phyloP scores from a whole-genome alignment of 805 yeast genomes.

The Ogataea minuta region DNA sequence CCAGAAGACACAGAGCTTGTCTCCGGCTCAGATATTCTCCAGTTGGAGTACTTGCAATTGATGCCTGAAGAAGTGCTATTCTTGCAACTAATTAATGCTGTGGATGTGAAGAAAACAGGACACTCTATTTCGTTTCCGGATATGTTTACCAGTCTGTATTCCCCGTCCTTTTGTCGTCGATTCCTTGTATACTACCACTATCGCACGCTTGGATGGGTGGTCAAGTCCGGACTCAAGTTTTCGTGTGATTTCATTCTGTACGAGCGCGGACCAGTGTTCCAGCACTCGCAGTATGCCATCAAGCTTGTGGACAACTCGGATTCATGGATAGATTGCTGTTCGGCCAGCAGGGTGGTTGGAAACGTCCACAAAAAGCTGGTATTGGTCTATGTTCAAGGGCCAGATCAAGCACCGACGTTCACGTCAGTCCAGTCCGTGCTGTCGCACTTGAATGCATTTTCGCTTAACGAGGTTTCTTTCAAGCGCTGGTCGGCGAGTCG shows the following conservation, averaged over 20 bases:
- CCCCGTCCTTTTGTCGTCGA: constrained; percentile 23
- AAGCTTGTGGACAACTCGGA: constrained; percentile 15
- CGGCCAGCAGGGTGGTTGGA: constrained; percentile 76
- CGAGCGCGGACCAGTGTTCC: constrained; percentile 90
- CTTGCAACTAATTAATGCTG: constrained; percentile 45
- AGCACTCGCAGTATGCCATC: constrained; percentile 86
- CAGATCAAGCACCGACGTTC: constrained; percentile 25
- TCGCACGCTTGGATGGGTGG: constrained; percentile 93
- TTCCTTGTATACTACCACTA: constrained; percentile 84
- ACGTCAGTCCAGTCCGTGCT: neutral
- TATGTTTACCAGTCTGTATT: neutral
- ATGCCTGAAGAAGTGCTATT: constrained; percentile 77
- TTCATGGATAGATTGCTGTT: constrained; percentile 59
- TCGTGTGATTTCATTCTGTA: constrained; percentile 85
- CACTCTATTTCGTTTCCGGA: neutral
- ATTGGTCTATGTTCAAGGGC: constrained; percentile 61
- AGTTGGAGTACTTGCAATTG: constrained; percentile 58
- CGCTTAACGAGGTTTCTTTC: constrained; percentile 61
- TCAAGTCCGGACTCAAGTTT: constrained; percentile 85
- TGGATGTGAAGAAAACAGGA: constrained; percentile 4
- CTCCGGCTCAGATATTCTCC: constrained; percentile 25
- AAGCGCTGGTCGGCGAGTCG: constrained; percentile 85
- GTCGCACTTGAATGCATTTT: neutral
- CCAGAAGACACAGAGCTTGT: constrained; percentile 38
- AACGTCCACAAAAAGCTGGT: constrained; percentile 82